These are phyloP conservation scores for Antrodiella citrinella DNA, from an alignment of 768 basidiomycete genomes.

Conservation along the genomic window DNA sequence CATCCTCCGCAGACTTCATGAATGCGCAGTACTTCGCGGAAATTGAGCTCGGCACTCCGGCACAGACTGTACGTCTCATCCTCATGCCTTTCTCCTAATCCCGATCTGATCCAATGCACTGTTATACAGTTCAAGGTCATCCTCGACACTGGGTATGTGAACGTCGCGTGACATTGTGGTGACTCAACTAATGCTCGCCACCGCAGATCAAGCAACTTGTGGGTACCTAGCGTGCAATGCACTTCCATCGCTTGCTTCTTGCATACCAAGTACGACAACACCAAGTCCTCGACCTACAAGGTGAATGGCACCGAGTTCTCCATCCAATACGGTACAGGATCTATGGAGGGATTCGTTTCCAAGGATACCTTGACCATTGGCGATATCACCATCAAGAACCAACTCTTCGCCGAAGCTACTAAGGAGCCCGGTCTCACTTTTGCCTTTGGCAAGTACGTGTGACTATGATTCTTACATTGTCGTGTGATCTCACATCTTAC, in stretches of 20 bases:
- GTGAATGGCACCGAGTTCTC: conserved; percentile 83
- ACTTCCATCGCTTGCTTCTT: conserved; percentile 91
- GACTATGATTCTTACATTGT: neutral
- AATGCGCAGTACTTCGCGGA: conserved; percentile 97
- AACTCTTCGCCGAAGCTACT: conserved; percentile 92
- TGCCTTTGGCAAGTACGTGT: conserved; percentile 84
- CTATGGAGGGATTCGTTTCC: conserved; percentile 94
- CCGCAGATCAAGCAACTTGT: conserved; percentile 79
- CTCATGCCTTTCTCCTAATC: neutral
- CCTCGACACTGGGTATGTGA: conserved; percentile 77
- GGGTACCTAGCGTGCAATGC: conserved; percentile 81
- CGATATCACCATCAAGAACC: conserved; percentile 63
- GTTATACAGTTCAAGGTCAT: conserved; percentile 89
- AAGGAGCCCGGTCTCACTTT: conserved; percentile 97
- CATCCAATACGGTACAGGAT: conserved; percentile 93
- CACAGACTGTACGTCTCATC: conserved; percentile 55
- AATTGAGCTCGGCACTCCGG: conserved; percentile 75
- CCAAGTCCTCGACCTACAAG: conserved; percentile 75
- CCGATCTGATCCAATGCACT: conserved; percentile 5
- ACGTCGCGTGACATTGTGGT: neutral
- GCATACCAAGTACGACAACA: conserved; percentile 85
- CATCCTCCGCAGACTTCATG: conserved; percentile 68
- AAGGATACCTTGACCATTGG: conserved; percentile 75
- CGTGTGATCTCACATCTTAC: neutral
- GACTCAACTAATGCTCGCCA: neutral